phyloP scores from a whole-genome alignment of 2,329 filamentous ascomycete species.

The Colletotrichum coccodes region DNA sequence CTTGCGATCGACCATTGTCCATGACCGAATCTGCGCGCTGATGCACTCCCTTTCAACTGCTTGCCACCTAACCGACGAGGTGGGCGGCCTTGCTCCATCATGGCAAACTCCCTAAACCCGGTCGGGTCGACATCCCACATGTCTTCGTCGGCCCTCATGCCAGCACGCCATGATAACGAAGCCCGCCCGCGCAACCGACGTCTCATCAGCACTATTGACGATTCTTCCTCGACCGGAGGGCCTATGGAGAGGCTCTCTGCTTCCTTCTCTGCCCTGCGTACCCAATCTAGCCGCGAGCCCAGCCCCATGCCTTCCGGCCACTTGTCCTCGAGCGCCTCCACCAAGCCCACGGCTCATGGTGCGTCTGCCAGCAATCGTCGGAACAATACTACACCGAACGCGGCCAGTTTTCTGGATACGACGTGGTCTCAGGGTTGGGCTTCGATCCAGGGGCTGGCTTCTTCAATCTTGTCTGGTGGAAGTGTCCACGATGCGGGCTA shows the following conservation, averaged over 20 bases:
- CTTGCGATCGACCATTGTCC: constrained; percentile 11
- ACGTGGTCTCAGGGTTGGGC: constrained; percentile 65
- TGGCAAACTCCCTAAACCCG: constrained; percentile 37
- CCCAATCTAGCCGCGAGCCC: constrained; percentile 53
- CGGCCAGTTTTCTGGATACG: constrained; percentile 56
- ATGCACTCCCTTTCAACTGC: constrained; percentile 29
- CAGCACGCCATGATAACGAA: constrained; percentile 53
- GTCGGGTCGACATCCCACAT: constrained; percentile 47
- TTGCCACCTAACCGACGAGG: constrained; percentile 29
- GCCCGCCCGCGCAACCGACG: constrained; percentile 63
- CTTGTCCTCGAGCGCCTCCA: constrained; percentile 9
- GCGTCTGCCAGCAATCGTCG: constrained; percentile 7
- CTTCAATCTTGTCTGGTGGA: constrained; percentile 50
- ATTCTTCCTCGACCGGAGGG: constrained; percentile 41
- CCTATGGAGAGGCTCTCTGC: constrained; percentile 39
- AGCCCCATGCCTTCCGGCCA: constrained; percentile 60
- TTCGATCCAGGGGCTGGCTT: constrained; percentile 64
- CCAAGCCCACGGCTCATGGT: not conserved
- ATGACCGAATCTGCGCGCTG: constrained; percentile 29
- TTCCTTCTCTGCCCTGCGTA: constrained; percentile 43
- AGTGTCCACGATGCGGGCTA: constrained; percentile 40
- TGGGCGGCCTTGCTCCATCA: constrained; percentile 28
- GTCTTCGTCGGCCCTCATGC: constrained; percentile 57
- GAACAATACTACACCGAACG: constrained; percentile 47
- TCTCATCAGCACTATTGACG: constrained; percentile 45